Evolutionary conservation across 1,139 yeast species (phyloP), one percentile per base, ranked within the genome.

Genomic region (Saccharomyces uvarum): DNA sequence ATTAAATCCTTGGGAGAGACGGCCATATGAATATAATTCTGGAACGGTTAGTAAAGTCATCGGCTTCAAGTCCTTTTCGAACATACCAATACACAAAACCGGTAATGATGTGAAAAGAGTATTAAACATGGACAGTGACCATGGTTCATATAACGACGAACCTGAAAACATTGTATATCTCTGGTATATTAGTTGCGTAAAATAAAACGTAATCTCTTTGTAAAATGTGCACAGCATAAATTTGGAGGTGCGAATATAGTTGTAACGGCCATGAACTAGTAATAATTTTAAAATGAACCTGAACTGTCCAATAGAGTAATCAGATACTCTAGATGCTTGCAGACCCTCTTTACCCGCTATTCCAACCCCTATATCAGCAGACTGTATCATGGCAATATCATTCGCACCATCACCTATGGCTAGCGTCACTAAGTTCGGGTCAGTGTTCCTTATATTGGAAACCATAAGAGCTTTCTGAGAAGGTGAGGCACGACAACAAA

Each of bases 401-500:
- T 93, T 93, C 1, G 99, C 99, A 63, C 99, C 99, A 73, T 93
- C 99, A n/a, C 99, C 99, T 67, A 95, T 88, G 0, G 99, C 99
- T 57, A 95, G 76, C 0, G 97, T 89, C 5, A 93, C 97, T 29
- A 88, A 77, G 7, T 75, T 73, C 53, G 77, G 82, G 61, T 85
- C 80, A 58, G 86, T 73, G 29, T 77, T 75, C 53, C 98, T 78
- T 14, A 95, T 89, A 26, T 85, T 79, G 41, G 81, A 73, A 1
- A 93, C 98, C 88, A 95, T 85, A 46, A 81, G 77, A 0, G 98
- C 97, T 72, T 93, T 93, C 70, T 93, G 99, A 0, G 97, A 84
- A 0, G 99, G 99, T 16, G 96, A 86, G 0, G 98, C 98, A 59
- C 99, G 82, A 69, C 99, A 95, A 67, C 96, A 89, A 53, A 95